phyloP scores from a whole-genome alignment of 2,329 filamentous ascomycete species.

The Penicillium janthinellum region DNA sequence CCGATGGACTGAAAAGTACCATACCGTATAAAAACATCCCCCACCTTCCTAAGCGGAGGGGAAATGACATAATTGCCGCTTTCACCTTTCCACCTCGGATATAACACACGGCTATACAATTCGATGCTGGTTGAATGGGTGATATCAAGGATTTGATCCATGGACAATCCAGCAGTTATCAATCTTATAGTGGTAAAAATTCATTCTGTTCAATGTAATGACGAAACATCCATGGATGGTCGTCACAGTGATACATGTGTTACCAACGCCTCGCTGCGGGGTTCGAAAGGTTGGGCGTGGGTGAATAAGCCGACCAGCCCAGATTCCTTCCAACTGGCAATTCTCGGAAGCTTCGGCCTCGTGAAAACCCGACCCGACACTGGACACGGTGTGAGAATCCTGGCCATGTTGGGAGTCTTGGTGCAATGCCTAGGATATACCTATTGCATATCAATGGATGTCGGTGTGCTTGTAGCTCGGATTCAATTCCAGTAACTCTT shows the following conservation, averaged over 20 bases:
- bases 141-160: not conserved
- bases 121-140: not conserved
- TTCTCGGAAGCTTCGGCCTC: slow-evolving; percentile 13
- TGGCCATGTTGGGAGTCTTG: not conserved
- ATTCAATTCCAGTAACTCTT: too few relatives aligned
- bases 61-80: slow-evolving; percentile 27
- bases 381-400: not conserved
- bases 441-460: too few relatives aligned
- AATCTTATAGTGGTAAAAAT: not conserved
- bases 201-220: not conserved
- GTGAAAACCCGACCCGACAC: slow-evolving; percentile 7
- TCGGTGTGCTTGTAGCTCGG: too few relatives aligned
- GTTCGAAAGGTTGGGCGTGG: slow-evolving; percentile 1
- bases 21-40: slow-evolving; percentile 17
- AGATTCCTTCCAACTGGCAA: slow-evolving; percentile 14
- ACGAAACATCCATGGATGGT: not conserved
- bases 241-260: slow-evolving; percentile 7
- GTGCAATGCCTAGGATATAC: not conserved
- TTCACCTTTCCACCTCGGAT: slow-evolving; percentile 1
- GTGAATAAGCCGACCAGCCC: slow-evolving; percentile 28
- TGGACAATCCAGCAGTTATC: not conserved
- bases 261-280: slow-evolving; percentile 19
- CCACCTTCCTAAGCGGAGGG: slow-evolving; percentile 30
- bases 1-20: not conserved
- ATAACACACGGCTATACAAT: not conserved